Evolutionary conservation across 495 filamentous ascomycete species (phyloP), one percentile per base, ranked within the genome.

Genomic region (Neurospora terricola): DNA sequence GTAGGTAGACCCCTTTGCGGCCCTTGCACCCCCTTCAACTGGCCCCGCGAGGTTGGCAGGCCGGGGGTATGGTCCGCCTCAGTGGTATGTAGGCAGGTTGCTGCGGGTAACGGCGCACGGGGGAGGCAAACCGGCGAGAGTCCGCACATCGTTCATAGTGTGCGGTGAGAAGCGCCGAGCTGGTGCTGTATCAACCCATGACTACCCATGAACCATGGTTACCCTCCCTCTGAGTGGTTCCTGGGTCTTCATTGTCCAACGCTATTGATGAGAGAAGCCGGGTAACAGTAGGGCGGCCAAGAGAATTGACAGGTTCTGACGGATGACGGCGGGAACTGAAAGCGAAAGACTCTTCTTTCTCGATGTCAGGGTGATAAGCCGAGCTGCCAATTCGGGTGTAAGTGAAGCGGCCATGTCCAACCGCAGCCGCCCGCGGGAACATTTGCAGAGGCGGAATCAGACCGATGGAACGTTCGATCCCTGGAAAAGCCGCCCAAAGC

Each of bases 401-500:
- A 66, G 54, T 66, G 54, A 66, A 34, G 27, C 54, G 27, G 54
- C 54, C 54, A 66, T 59, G 21, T 66, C 27, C 27, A 66, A 66
- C 54, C 54, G 54, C 27, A 72, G 71, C 71, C 71, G 71, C 54
- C 34, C n/a, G 45, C 23, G 54, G 54, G 21, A 27, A 38, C 39
- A 37, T 42, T 71, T 73, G 73, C 73, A 70, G 73, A 75, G 43
- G 78, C 80, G 80, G 80, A 81, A 81, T 74, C 38, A 39, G 62
- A 73, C 80, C 75, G 78, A 66, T 34, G 54, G 73, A 34, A 66
- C 66, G 68, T 71, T 71, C 68, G 76, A 73, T 74, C 76, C 62
- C 74, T 30, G 62, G 37, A 68, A 75, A 78, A 76, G 78, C 79
- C 80, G 79, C 62, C 3, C 78, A 75, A 77, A 77, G 78, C 79